These are phyloP conservation scores for Cryptococcus sp. DNA, from an alignment of 1,284 basidiomycete genomes.

Conservation along the genomic window DNA sequence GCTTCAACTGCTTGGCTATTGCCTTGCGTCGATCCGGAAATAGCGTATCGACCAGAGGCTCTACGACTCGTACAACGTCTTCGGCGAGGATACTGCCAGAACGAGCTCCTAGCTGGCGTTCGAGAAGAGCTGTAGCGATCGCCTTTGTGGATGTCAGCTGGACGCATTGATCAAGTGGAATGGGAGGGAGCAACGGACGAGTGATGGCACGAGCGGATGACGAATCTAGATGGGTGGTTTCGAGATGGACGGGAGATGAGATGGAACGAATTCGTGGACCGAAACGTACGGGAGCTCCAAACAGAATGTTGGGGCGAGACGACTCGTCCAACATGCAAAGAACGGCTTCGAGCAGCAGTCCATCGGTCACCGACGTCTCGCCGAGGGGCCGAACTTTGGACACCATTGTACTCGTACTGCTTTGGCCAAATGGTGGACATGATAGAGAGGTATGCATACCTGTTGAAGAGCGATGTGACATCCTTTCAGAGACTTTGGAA, in stretches of 20 bases:
- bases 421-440: no score
- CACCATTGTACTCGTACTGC: no score
- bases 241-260: no score
- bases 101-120: background rate
- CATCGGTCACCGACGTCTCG: conserved; percentile 10
- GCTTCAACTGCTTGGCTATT: background rate
- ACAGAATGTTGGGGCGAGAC: conserved; percentile 14
- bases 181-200: background rate
- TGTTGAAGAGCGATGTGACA: no score
- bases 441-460: no score
- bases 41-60: background rate
- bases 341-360: conserved; percentile 14
- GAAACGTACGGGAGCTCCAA: conserved; percentile 30
- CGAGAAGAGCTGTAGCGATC: background rate
- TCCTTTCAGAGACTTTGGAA: no score
- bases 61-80: background rate
- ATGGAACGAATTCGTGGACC: background rate
- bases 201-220: no score
- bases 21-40: background rate
- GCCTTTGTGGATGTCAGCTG: background rate
- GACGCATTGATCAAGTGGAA: background rate
- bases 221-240: no score
- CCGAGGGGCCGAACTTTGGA: no score
- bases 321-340: conserved; percentile 17
- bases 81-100: background rate